These are phyloP conservation scores for Juncus effusus DNA, from an alignment of 176 grass and related monocot genomes.

Conservation along the genomic window DNA sequence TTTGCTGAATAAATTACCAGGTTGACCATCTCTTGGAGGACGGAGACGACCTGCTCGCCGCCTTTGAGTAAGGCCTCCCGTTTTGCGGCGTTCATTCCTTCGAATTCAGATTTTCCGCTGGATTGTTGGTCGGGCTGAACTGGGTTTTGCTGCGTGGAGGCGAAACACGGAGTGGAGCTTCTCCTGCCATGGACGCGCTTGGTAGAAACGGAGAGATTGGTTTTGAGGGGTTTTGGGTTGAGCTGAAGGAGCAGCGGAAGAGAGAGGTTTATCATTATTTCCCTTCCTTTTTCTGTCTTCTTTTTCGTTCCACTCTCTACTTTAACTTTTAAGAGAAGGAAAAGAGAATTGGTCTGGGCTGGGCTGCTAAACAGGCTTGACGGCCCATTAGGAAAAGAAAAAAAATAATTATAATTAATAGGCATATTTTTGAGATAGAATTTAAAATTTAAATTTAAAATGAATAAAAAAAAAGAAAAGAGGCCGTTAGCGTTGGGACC, in stretches of 20 bases:
- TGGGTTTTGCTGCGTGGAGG: conserved; percentile 24
- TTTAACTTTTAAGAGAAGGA: neutral
- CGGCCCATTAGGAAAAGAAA: too few species aligned
- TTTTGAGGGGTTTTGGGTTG: conserved; percentile 8
- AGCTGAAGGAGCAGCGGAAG: conserved; percentile 4
- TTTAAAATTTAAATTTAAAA: too few species aligned
- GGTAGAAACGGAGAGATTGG: neutral
- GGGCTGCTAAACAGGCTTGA: too few species aligned
- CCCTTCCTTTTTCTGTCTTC: neutral
- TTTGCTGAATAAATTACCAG: conserved; percentile 38
- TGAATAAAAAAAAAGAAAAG: too few species aligned
- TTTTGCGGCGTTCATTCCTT: conserved; percentile 51
- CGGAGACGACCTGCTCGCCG: conserved; percentile 88
- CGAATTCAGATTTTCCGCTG: conserved; percentile 27
- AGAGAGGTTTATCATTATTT: conserved; percentile 37
- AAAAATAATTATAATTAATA: too few species aligned
- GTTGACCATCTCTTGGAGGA: conserved; percentile 87
- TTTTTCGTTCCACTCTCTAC: neutral
- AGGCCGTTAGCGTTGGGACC: too few species aligned
- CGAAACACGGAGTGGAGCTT: conserved; percentile 8
- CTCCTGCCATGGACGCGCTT: neutral
- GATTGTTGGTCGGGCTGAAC: conserved; percentile 32
- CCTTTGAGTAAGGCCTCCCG: conserved; percentile 76
- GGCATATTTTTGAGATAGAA: too few species aligned
- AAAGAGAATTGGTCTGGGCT: neutral